Conservation (phyloP, 352 stramenopile genomes). For the Pythium oligandrum region DNA sequence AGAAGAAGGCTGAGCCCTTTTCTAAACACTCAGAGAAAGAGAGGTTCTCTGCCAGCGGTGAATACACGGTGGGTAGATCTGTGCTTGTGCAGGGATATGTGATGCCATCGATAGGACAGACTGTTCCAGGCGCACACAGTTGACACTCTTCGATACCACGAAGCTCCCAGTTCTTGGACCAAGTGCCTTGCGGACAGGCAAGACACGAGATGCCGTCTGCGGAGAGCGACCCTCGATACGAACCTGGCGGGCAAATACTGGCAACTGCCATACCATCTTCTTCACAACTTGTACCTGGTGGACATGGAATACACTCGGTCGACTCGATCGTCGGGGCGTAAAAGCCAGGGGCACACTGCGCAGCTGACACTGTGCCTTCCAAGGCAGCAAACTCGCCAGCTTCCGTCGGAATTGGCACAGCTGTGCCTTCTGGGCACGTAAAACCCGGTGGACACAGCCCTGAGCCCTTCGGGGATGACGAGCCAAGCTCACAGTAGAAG, state of each 20-base stretch:
- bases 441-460: slow-evolving; percentile 94
- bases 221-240: slow-evolving; percentile 84
- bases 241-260: slow-evolving; percentile 90
- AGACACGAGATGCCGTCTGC: slow-evolving; percentile 89
- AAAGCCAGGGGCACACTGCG: slow-evolving; percentile 92
- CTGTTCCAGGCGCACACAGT: slow-evolving; percentile 87
- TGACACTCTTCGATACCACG: slow-evolving; percentile 92
- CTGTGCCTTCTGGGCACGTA: slow-evolving; percentile 91
- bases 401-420: slow-evolving; percentile 90
- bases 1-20: slow-evolving; percentile 85
- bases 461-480: slow-evolving; percentile 88
- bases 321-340: slow-evolving; percentile 97
- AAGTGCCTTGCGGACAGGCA: slow-evolving; percentile 92
- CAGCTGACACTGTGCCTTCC: slow-evolving; percentile 88
- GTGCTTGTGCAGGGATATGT: slow-evolving; percentile 87
- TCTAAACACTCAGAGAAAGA: slow-evolving; percentile 89
- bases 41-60: slow-evolving; percentile 74
- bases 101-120: slow-evolving; percentile 95
- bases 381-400: slow-evolving; percentile 90
- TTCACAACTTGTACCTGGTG: slow-evolving; percentile 89
- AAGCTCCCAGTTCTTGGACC: slow-evolving; percentile 98
- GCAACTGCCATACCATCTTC: slow-evolving; percentile 86
- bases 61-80: slow-evolving; percentile 93
- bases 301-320: slow-evolving; percentile 89
- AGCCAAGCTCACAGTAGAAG: slow-evolving; percentile 95